Conservation (phyloP, 371 early-diverging fungal species). For the Mortierella sp. region DNA sequence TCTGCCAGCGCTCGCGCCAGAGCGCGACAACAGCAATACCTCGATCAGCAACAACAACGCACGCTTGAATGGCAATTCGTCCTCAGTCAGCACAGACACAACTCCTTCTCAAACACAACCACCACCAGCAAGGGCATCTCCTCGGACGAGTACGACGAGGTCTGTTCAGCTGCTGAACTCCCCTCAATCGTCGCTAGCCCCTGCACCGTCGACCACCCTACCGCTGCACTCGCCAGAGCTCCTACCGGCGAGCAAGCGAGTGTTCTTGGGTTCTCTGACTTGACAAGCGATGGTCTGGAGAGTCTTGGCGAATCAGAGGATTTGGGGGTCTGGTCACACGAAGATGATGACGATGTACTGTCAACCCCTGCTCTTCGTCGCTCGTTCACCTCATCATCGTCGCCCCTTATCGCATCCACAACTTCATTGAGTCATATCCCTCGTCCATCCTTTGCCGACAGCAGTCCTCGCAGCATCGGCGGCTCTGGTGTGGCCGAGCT, state of each 20-base stretch:
- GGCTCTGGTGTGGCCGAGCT: neutral
- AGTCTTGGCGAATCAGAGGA: slow-evolving; percentile 47
- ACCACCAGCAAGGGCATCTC: slow-evolving; percentile 24
- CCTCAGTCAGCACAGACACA: slow-evolving; percentile 33
- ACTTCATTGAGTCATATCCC: slow-evolving; percentile 36
- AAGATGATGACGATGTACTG: slow-evolving; percentile 39
- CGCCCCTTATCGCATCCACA: slow-evolving; percentile 22
- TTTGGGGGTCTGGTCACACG: slow-evolving; percentile 50
- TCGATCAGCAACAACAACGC: slow-evolving; percentile 48
- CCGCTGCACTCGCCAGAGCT: neutral
- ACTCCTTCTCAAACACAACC: neutral
- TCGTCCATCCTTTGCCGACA: slow-evolving; percentile 40
- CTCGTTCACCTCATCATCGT: slow-evolving; percentile 4
- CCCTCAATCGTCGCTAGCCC: slow-evolving; percentile 26
- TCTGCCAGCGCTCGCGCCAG: slow-evolving; percentile 37
- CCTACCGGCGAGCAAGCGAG: slow-evolving; percentile 17
- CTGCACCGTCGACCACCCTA: neutral
- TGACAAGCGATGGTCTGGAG: slow-evolving; percentile 49
- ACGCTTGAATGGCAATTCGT: slow-evolving; percentile 52
- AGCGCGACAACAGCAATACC: slow-evolving; percentile 45
- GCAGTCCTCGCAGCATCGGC: neutral
- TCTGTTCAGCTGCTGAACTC: slow-evolving; percentile 18
- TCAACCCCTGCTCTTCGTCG: slow-evolving; percentile 19
- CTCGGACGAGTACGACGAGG: slow-evolving; percentile 43
- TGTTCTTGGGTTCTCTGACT: slow-evolving; percentile 41